phyloP scores from a whole-genome alignment of 148 eudicot genomes.

The Diospyros kaki region DNA sequence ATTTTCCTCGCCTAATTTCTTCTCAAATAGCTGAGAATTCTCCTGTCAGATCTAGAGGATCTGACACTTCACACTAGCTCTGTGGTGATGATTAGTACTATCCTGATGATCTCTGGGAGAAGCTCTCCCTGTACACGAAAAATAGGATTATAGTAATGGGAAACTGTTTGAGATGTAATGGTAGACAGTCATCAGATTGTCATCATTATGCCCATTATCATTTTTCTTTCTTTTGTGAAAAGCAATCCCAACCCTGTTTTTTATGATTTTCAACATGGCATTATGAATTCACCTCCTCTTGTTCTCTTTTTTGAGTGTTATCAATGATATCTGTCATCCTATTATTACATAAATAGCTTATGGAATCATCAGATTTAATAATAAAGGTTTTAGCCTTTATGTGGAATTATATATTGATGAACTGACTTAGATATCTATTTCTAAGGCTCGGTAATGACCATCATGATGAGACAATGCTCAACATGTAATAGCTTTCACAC shows the following conservation, averaged over 20 bases:
- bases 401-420: neutral
- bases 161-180: neutral
- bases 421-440: slow-evolving; percentile 1
- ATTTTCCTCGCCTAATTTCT: too few species aligned
- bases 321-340: too few species aligned
- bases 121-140: neutral
- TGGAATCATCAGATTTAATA: neutral
- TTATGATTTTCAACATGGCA: neutral
- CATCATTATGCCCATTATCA: neutral
- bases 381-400: neutral
- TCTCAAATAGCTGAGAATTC: too few species aligned
- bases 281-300: neutral
- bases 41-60: too few species aligned
- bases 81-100: too few species aligned
- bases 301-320: neutral
- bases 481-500: too few species aligned
- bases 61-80: too few species aligned
- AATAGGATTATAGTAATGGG: neutral
- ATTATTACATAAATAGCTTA: neutral
- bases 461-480: too few species aligned
- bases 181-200: neutral
- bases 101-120: neutral
- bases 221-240: neutral
- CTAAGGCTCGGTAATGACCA: neutral
- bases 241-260: neutral